Conservation (phyloP, 495 filamentous ascomycete genomes). For the Daldinia bambusicola region DNA sequence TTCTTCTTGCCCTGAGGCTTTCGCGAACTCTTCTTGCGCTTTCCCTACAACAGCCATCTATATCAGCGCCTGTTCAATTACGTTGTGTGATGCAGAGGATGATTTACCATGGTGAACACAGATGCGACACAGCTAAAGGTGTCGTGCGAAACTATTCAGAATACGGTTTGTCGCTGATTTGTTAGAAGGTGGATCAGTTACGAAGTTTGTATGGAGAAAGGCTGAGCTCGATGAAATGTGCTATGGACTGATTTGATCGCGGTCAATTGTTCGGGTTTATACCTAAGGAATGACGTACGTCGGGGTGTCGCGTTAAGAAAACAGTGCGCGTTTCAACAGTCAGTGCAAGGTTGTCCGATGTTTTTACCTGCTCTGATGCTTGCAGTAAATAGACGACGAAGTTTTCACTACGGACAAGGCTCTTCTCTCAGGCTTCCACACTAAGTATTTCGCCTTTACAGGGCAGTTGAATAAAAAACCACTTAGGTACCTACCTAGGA, state of each 20-base stretch:
- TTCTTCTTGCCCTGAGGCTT: constrained; percentile 86
- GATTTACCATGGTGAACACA: constrained; percentile 20
- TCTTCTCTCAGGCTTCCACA: not conserved
- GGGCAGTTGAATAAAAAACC: too few species aligned
- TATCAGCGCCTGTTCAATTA: constrained; percentile 5
- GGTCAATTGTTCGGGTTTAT: constrained; percentile 9
- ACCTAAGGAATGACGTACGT: constrained; percentile 25
- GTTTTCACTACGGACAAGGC: not conserved
- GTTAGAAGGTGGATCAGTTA: constrained; percentile 1
- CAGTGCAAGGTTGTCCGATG: not conserved
- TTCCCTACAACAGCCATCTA: constrained; percentile 66
- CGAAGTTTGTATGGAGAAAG: not conserved
- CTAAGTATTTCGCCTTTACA: not conserved
- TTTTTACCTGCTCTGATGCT: not conserved
- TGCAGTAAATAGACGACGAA: not conserved
- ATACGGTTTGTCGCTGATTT: not conserved
- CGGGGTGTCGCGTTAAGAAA: not conserved
- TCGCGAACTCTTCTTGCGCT: constrained; percentile 92
- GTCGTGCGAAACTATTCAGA: not conserved
- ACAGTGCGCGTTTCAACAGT: constrained; percentile 7
- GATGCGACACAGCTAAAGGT: not conserved
- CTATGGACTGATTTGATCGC: constrained; percentile 6
- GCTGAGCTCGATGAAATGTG: not conserved
- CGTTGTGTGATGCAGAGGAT: not conserved
- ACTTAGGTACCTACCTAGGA: too few species aligned